Evolutionary conservation across 352 stramenopile genomes (phyloP), one percentile per base, ranked within the genome.

Genomic region (Peronospora belbahrii): DNA sequence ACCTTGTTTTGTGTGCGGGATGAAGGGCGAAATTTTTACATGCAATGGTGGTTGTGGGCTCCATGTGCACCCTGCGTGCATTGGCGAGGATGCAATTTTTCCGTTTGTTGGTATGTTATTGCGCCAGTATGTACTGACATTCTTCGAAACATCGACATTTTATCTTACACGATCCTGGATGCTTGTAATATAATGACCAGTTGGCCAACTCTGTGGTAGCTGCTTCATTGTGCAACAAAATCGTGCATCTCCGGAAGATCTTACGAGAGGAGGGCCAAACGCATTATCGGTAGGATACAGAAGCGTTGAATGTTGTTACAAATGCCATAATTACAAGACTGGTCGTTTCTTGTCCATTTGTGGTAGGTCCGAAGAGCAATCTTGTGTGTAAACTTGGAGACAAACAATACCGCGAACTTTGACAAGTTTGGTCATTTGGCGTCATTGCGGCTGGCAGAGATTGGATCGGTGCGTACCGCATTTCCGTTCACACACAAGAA

Each of bases 341-440:
- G 23, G 52, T 9, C 17, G 7, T 32, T 51, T 35, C 24, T 46
- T 33, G 28, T 27, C 7, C 2, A 41, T 48, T 45, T 15, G 2
- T 48, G n/a, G 17, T 39, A 85, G 74, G 62, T 84, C 37, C 72
- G 72, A 42, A 66, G 76, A 13, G 75, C 79, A 8, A 83, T 90
- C 33, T 50, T 88, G 43, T 85, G 65, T 23, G 37, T 88, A 9
- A 90, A 88, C 24, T 46, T 83, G 6, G 75, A 90, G 44, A 88
- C 70, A 15, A 85, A 77, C 27, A 77, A 38, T 24, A 63, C 61
- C 13, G 27, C 43, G 6, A 85, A 80, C 49, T 90, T 90, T 45
- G 72, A 87, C 24, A 85, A 85, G 48, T 85, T 90, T 54, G 79
- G 79, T 5, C 75, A 90, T 56, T 64, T 90, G 28, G 65, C 72